Percentiles rank a stretch among this genome's conserved stretches.
phyloP scores from a whole-genome alignment of 768 basidiomycete genomes.

The Trametes punicea region DNA sequence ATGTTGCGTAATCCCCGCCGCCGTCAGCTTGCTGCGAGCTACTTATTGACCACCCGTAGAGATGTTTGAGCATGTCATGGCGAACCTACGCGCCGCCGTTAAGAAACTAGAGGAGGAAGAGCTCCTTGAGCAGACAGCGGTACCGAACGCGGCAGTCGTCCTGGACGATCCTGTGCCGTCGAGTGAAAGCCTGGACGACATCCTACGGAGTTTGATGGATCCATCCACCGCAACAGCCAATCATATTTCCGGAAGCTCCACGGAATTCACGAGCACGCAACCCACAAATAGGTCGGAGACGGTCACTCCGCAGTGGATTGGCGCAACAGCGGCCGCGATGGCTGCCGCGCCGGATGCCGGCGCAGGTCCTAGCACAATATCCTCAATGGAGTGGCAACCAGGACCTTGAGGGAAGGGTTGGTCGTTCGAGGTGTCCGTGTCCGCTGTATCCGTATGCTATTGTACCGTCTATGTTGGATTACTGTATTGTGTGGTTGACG shows the following conservation, averaged over 20 bases:
- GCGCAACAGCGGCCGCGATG: neutral
- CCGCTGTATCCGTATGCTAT: neutral
- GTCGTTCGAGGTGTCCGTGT: neutral
- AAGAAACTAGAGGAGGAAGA: slow-evolving; percentile 44
- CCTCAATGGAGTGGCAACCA: neutral
- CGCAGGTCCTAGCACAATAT: neutral
- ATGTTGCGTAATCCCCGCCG: neutral
- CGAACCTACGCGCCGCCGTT: slow-evolving; percentile 35
- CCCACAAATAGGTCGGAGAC: slow-evolving; percentile 12
- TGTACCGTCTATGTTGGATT: too few species aligned
- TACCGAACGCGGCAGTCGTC: slow-evolving; percentile 35
- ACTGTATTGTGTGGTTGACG: too few species aligned
- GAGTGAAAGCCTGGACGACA: slow-evolving; percentile 35
- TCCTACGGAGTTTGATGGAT: slow-evolving; percentile 42
- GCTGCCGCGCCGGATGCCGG: neutral
- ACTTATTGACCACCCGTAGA: slow-evolving; percentile 24
- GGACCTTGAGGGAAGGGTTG: neutral
- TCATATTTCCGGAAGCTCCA: neutral
- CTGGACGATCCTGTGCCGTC: slow-evolving; percentile 34
- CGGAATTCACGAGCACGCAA: neutral
- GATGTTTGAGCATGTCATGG: slow-evolving; percentile 38
- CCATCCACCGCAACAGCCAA: neutral
- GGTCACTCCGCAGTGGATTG: slow-evolving; percentile 13
- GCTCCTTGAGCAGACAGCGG: slow-evolving; percentile 38
- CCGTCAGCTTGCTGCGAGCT: neutral